These are phyloP conservation scores for Pilaira anomala DNA, from an alignment of 192 early-diverging fungal genomes.

Conservation along the genomic window DNA sequence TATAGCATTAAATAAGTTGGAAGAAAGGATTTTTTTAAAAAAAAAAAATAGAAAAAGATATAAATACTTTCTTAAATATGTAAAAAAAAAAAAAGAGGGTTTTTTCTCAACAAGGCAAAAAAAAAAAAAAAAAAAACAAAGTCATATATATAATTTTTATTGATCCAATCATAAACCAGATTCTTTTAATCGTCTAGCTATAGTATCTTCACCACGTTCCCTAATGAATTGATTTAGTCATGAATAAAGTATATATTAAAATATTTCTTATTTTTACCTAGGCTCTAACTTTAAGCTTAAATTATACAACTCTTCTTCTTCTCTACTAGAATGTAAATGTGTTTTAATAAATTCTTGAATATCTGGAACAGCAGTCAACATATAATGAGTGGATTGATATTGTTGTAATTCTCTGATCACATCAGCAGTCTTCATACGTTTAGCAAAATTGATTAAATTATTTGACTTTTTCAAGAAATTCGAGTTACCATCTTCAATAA, in stretches of 20 bases:
- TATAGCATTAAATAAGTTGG: constrained; percentile 2
- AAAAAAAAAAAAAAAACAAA: background rate
- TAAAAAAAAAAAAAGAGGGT: background rate
- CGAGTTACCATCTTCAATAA: constrained; percentile 86
- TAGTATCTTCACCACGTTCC: constrained; percentile 72
- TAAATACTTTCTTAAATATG: no score
- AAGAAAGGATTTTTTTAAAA: background rate
- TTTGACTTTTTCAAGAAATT: constrained; percentile 60
- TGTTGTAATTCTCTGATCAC: constrained; percentile 87
- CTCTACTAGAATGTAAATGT: constrained; percentile 63
- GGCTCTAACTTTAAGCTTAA: constrained; percentile 80
- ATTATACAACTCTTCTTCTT: constrained; percentile 73
- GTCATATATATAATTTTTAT: constrained; percentile 1
- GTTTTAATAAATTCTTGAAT: constrained; percentile 76
- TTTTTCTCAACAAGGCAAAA: background rate
- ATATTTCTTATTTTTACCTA: constrained; percentile 39
- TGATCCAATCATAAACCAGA: constrained; percentile 51
- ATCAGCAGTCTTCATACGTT: constrained; percentile 82
- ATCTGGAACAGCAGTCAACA: constrained; percentile 72
- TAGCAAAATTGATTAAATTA: constrained; percentile 89
- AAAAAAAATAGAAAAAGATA: background rate
- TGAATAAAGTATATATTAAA: background rate
- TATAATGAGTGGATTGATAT: constrained; percentile 81
- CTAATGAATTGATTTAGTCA: constrained; percentile 33
- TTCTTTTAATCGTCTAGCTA: constrained; percentile 66